Conservation (phyloP, 345 rosid genomes). For the Bruguiera sexangula region DNA sequence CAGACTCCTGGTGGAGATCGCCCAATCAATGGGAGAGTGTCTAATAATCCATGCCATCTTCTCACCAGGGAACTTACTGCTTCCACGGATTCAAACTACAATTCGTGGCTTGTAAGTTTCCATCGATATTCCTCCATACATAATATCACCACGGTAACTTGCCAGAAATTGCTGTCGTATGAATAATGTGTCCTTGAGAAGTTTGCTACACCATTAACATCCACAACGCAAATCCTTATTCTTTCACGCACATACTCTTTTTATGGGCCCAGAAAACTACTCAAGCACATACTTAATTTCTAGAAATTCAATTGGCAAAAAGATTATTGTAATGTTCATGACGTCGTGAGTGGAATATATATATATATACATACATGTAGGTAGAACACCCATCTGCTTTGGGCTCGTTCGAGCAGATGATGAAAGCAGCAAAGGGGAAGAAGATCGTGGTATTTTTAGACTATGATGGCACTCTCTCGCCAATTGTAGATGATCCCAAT, state of each 20-base stretch:
- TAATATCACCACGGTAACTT: not conserved
- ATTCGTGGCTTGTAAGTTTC: slow-evolving; percentile 41
- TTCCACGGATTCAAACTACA: slow-evolving; percentile 20
- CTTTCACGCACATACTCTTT: no score
- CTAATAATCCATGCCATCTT: slow-evolving; percentile 1
- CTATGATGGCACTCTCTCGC: slow-evolving; percentile 76
- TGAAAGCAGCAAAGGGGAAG: slow-evolving; percentile 44
- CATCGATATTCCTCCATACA: not conserved
- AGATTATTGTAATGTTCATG: no score
- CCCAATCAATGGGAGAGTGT: slow-evolving; percentile 1
- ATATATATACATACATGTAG: slow-evolving; percentile 2
- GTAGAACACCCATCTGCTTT: slow-evolving; percentile 54
- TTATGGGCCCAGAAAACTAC: no score
- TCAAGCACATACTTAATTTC: no score
- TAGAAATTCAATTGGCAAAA: no score
- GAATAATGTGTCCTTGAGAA: not conserved
- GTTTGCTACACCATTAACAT: not conserved
- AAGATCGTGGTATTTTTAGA: slow-evolving; percentile 54
- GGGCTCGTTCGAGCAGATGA: slow-evolving; percentile 43
- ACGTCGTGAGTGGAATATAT: no score
- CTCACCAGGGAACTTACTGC: not conserved
- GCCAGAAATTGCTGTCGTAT: not conserved
- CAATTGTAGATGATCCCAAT: slow-evolving; percentile 61
- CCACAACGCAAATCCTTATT: no score
- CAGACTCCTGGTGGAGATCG: slow-evolving; percentile 9